Base-by-base conservation (phyloP, 1,284 basidiomycete species). In the Boletus mariae region DNA sequence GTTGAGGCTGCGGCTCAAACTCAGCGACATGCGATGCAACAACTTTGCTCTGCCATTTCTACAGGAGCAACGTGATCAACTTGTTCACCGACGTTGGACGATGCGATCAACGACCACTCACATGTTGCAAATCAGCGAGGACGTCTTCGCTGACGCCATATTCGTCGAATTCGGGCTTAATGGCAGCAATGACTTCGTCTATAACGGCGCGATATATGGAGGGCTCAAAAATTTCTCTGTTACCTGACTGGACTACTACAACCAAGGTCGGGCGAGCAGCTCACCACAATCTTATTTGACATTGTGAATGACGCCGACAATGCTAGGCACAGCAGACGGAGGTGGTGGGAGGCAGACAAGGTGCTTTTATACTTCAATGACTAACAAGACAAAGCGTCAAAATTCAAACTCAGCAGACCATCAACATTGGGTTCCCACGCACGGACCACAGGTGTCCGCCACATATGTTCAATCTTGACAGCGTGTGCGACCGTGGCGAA, bases 1-100 rank as follows among this genome's bases (percentile, higher is more conserved):
- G 74, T 35, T 68, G 75, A 4, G 72, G 69, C 25, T 80, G 79
- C 0, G 82, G 72, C 61, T 93, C 90, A 67, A 98, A 98, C 61
- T 98, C 93, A 54, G 95, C 95, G 15, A 97, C 95, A 63, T 91
- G 87, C 1, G 94, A 95, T 12, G 87, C 88, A 31, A 97, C 82
- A 37, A 98, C 85, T 72, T 96, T 96, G 65, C 80, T 80, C 70
- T 98, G 90, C 95, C 95, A 98, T 85, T 92, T 93, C 89, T 96
- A 67, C 40, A 59, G 5, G 54, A 38, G 49, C 15, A 15, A 4
- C 10, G 47, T 35, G 15, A 57, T 58, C 45, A 70, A 58, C 41
- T 47, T 40, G 43, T 25, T 49, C 37, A 49, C 53, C 45, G 45
- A 52, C 49, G 20, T 44, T 52, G 20, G 20, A 58, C 31, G 9